phyloP scores from a whole-genome alignment of 345 rosid genomes.

The Syzygium grande region DNA sequence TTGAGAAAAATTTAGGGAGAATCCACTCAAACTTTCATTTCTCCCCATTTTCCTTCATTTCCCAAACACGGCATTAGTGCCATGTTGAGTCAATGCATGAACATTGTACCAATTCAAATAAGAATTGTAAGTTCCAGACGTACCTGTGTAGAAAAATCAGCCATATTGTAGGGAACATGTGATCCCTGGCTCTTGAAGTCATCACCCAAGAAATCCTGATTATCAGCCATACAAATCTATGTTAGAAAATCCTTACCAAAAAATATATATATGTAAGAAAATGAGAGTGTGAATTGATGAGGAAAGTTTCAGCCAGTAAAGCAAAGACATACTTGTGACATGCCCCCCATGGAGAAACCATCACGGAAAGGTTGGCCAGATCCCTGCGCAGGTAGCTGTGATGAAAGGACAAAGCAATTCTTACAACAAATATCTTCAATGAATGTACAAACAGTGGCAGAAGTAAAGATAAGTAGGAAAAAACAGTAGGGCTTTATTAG shows the following conservation, averaged over 20 bases:
- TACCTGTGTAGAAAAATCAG: conserved; percentile 94
- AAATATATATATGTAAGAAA: not conserved
- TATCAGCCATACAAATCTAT: conserved; percentile 1
- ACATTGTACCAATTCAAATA: not conserved
- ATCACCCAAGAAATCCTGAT: conserved; percentile 90
- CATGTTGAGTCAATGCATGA: not conserved
- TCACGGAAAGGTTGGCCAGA: conserved; percentile 86
- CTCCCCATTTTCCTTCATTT: not conserved
- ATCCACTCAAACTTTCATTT: not conserved
- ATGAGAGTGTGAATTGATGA: not conserved
- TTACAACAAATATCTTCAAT: conserved; percentile 3
- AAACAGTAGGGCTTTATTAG: not conserved
- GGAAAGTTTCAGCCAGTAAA: not conserved
- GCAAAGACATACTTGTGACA: conserved; percentile 67
- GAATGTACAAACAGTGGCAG: not conserved
- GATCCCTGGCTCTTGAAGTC: conserved; percentile 99
- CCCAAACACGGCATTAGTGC: not conserved
- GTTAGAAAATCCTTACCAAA: conserved; percentile 1
- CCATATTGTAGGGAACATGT: conserved; percentile 79
- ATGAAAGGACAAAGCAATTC: conserved; percentile 1
- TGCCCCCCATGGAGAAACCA: conserved; percentile 95
- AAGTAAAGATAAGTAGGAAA: not conserved
- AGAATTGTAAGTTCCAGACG: not conserved
- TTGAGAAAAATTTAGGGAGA: not conserved
- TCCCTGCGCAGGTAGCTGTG: conserved; percentile 72